Percentiles rank a stretch among this genome's conserved stretches.
These are phyloP conservation scores for Biancaea sappan DNA, from an alignment of 306 rosid genomes.

Conservation along the genomic window DNA sequence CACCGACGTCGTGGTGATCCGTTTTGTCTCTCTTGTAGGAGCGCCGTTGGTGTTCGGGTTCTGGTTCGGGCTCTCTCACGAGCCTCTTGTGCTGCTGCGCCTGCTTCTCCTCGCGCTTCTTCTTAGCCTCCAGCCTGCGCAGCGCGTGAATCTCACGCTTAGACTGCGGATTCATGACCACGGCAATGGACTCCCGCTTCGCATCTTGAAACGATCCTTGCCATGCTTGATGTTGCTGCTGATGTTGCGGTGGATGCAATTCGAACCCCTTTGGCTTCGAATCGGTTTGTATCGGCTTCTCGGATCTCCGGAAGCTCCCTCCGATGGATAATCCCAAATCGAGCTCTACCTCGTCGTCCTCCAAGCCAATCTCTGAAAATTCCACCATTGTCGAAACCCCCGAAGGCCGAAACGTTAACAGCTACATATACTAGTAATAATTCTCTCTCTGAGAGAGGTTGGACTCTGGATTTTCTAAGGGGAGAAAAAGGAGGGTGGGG, in stretches of 20 bases:
- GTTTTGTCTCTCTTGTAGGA: conserved; percentile 38
- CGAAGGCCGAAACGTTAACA: not conserved
- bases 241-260: not conserved
- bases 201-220: not conserved
- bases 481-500: not conserved
- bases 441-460: not conserved
- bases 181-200: not conserved
- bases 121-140: conserved; percentile 50
- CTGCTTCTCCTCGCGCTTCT: conserved; percentile 40
- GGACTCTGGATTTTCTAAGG: not conserved
- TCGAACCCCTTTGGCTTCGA: not conserved
- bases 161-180: conserved; percentile 16
- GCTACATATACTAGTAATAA: not conserved
- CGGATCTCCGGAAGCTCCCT: conserved; percentile 46
- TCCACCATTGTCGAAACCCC: conserved; percentile 30
- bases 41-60: conserved; percentile 6
- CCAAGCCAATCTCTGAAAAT: conserved; percentile 4
- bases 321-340: conserved; percentile 76
- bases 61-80: conserved; percentile 2
- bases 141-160: conserved; percentile 50
- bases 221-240: not conserved
- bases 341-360: conserved; percentile 56
- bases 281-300: conserved; percentile 21
- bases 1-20: not conserved
- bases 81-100: conserved; percentile 9